Conservation (phyloP, 495 filamentous ascomycete genomes). For the Talaromyces borbonicus region DNA sequence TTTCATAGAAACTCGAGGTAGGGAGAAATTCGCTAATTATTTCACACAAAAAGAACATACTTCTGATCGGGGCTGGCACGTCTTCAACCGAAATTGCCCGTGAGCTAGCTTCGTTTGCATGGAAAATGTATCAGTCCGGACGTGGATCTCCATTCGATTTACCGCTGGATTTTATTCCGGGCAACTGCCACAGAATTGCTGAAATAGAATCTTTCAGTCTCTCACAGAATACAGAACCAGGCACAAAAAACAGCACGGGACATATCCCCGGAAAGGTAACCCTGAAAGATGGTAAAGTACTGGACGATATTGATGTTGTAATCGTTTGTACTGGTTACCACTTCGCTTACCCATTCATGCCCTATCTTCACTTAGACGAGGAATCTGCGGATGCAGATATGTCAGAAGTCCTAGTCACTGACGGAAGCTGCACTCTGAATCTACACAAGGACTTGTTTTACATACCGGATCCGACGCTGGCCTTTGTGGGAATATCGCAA, state of each 20-base stretch:
- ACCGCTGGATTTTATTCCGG: not conserved
- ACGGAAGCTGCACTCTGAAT: slow-evolving; percentile 58
- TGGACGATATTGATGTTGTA: slow-evolving; percentile 42
- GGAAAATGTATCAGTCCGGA: not conserved
- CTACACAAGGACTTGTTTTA: slow-evolving; percentile 73
- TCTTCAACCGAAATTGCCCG: not conserved
- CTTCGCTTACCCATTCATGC: slow-evolving; percentile 49
- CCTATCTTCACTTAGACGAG: slow-evolving; percentile 38
- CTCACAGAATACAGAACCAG: not conserved
- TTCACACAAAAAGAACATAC: not conserved
- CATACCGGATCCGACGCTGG: slow-evolving; percentile 63
- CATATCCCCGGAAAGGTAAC: not conserved
- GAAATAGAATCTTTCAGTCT: not conserved
- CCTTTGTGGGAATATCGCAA: slow-evolving; percentile 63
- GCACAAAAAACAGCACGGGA: not conserved
- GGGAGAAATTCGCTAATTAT: not conserved
- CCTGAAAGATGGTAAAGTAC: slow-evolving; percentile 36
- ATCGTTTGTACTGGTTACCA: slow-evolving; percentile 51
- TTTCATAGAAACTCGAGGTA: not conserved
- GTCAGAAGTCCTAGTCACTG: slow-evolving; percentile 39
- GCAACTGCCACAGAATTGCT: not conserved
- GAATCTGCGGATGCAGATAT: not conserved
- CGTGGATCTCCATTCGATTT: not conserved
- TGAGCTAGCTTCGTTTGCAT: not conserved
- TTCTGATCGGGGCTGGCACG: not conserved